A percentile compares a stretch with the other conserved stretches of the same genome.
These are phyloP conservation scores for Abrus precatorius DNA, from an alignment of 306 rosid genomes.

Conservation along the genomic window DNA sequence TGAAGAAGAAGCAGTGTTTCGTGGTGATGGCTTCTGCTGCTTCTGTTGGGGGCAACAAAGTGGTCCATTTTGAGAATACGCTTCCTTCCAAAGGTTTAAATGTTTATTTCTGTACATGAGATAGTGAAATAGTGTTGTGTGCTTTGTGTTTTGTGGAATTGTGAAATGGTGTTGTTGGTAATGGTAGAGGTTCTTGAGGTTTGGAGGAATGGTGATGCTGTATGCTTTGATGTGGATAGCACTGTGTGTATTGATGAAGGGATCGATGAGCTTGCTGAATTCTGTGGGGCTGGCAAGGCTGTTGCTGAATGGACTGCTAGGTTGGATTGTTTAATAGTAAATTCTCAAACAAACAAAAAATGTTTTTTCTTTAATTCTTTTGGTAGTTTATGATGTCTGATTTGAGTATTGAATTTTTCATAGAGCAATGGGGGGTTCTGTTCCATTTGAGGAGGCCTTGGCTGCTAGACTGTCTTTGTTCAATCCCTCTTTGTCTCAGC, in stretches of 20 bases:
- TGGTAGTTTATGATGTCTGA: constrained; percentile 42
- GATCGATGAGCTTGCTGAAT: constrained; percentile 92
- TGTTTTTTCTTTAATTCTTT: neutral
- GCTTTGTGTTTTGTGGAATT: constrained; percentile 12
- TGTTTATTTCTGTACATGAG: neutral
- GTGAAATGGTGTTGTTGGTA: neutral
- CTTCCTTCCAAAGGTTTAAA: constrained; percentile 63
- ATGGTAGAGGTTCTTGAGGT: constrained; percentile 62
- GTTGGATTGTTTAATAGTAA: constrained; percentile 47
- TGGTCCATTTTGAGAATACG: constrained; percentile 58
- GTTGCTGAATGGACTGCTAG: constrained; percentile 98
- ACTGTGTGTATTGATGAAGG: constrained; percentile 91
- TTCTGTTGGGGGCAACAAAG: constrained; percentile 53
- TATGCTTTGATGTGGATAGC: constrained; percentile 70
- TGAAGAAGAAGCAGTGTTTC: constrained; percentile 41
- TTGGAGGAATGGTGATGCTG: constrained; percentile 71
- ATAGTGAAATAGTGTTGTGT: neutral
- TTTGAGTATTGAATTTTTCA: constrained; percentile 38
- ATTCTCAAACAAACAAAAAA: neutral
- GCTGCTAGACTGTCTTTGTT: constrained; percentile 90
- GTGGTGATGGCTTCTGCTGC: constrained; percentile 51
- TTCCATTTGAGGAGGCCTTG: constrained; percentile 95
- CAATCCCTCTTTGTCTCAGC: constrained; percentile 81
- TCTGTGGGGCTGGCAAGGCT: constrained; percentile 95
- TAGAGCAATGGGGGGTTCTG: constrained; percentile 99